Percentiles rank a stretch among this genome's conserved stretches.
Conservation (phyloP, 345 rosid genomes). For the Jatropha curcas region DNA sequence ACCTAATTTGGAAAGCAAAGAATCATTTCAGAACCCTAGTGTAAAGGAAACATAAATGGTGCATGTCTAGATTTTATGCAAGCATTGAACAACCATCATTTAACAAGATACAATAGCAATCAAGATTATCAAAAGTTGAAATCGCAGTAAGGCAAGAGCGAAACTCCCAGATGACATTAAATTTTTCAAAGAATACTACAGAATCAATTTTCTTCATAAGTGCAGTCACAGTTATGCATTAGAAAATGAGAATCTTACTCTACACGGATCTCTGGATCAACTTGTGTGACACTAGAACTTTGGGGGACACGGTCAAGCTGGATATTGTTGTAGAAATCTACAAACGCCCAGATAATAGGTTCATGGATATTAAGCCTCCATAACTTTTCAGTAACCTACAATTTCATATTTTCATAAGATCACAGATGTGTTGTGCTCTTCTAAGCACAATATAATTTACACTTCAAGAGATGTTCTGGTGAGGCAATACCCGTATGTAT, state of each 20-base stretch:
- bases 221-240: neutral
- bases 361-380: constrained; percentile 95
- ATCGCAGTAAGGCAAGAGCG: neutral
- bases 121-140: neutral
- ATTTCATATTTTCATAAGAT: constrained; percentile 12
- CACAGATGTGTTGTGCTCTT: constrained; percentile 16
- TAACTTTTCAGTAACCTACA: constrained; percentile 74
- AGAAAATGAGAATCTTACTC: constrained; percentile 52
- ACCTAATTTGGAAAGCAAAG: neutral
- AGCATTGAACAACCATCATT: neutral
- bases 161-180: neutral
- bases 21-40: neutral
- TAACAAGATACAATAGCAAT: neutral
- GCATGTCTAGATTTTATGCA: neutral
- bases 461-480: constrained; percentile 5
- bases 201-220: neutral
- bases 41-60: neutral
- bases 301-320: constrained; percentile 75
- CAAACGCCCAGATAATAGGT: constrained; percentile 91
- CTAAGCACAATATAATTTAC: constrained; percentile 13
- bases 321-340: constrained; percentile 77
- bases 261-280: constrained; percentile 94
- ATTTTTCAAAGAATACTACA: neutral
- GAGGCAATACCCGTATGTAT: constrained; percentile 76
- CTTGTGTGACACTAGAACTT: constrained; percentile 68